phyloP scores from a whole-genome alignment of 805 yeast genomes.

The Clavispora phyllophila region DNA sequence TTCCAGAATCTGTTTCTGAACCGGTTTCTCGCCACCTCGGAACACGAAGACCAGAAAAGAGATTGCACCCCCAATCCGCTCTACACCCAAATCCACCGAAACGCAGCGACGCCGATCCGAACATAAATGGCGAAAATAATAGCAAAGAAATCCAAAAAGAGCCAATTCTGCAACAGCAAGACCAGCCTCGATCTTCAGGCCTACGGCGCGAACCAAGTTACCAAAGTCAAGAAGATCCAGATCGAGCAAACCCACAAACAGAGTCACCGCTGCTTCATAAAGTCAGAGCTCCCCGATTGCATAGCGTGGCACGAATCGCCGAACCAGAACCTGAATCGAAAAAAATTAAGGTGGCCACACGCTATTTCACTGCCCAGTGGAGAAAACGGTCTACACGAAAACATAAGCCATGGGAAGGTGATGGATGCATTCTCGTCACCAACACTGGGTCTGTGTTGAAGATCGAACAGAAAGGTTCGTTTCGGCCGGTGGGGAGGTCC shows the following conservation, averaged over 20 bases:
- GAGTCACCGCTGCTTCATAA: not conserved
- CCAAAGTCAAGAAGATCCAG: not conserved
- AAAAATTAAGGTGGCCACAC: not conserved
- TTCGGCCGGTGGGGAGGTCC: slow-evolving; percentile 15
- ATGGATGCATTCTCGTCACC: slow-evolving; percentile 54
- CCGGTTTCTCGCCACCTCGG: not conserved
- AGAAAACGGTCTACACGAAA: slow-evolving; percentile 71
- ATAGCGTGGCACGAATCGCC: not conserved
- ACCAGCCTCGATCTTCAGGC: too few relatives aligned
- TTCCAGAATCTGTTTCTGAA: not conserved
- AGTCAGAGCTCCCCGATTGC: not conserved
- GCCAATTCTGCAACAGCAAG: too few relatives aligned
- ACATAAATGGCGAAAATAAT: too few relatives aligned
- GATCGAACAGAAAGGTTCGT: slow-evolving; percentile 23
- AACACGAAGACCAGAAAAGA: not conserved
- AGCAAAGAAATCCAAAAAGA: too few relatives aligned
- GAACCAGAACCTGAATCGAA: not conserved
- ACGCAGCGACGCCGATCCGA: too few relatives aligned
- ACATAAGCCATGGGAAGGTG: slow-evolving; percentile 94
- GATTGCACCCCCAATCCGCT: not conserved
- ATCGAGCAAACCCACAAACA: not conserved
- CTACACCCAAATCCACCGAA: not conserved
- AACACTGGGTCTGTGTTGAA: slow-evolving; percentile 23
- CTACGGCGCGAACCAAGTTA: too few relatives aligned
- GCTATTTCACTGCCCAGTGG: slow-evolving; percentile 45